Conservation (phyloP, 2,329 filamentous ascomycete species). For the Trichoderma semiorbis region DNA sequence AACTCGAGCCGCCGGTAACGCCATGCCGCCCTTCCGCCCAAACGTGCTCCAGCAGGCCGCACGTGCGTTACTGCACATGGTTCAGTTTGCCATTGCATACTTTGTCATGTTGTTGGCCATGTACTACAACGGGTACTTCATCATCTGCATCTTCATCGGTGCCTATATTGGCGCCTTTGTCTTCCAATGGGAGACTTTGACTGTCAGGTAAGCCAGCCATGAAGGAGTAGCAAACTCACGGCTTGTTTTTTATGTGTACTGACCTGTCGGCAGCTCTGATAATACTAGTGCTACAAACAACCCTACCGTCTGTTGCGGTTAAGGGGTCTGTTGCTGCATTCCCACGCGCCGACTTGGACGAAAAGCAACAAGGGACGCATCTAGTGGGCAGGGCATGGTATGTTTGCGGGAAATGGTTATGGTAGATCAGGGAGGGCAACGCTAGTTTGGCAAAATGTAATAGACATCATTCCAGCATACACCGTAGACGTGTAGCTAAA, state of each 20-base stretch:
- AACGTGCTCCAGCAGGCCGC: constrained; percentile 62
- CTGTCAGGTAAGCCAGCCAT: constrained; percentile 27
- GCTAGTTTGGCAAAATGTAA: background rate
- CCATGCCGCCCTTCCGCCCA: constrained; percentile 47
- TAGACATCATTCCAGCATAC: background rate
- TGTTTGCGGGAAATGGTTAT: background rate
- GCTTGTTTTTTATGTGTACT: background rate
- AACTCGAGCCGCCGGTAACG: constrained; percentile 11
- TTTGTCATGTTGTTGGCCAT: constrained; percentile 71
- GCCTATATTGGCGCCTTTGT: constrained; percentile 69
- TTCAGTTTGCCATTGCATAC: constrained; percentile 73
- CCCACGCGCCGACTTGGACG: background rate
- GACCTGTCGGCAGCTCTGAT: constrained; percentile 16
- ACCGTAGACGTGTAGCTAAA: background rate
- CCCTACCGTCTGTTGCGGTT: constrained; percentile 42
- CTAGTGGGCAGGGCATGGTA: no score
- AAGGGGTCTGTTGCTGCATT: constrained; percentile 10
- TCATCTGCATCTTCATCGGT: constrained; percentile 77
- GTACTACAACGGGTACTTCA: constrained; percentile 69
- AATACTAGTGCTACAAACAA: constrained; percentile 37
- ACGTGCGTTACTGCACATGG: constrained; percentile 63
- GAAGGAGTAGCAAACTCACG: background rate
- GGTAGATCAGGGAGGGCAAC: background rate
- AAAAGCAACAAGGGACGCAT: background rate
- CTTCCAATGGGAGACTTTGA: constrained; percentile 65